Evolutionary conservation across 768 basidiomycete genomes (phyloP).

Genomic region (Leccinellum luteum): DNA sequence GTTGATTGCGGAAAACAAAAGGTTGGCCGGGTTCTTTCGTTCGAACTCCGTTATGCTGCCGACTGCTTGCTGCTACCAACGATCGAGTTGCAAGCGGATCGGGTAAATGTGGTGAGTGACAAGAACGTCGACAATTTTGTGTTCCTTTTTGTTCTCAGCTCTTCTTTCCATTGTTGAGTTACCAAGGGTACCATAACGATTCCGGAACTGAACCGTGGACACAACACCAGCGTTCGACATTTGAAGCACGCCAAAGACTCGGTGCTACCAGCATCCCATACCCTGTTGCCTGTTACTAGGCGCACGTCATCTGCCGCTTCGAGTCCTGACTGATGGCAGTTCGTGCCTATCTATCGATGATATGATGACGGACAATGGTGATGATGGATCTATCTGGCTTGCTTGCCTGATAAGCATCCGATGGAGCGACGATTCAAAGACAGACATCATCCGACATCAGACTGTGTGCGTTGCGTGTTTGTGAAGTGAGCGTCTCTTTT

Average conservation of each 20-base stretch:
- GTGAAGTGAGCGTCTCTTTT: not conserved
- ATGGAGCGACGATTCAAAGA: not conserved
- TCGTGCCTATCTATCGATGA: slow-evolving; percentile 9
- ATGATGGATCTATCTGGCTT: not conserved
- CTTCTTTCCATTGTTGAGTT: not conserved
- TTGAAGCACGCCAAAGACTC: not conserved
- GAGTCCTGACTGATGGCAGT: not conserved
- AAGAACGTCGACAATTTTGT: slow-evolving; percentile 5
- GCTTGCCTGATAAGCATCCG: slow-evolving; percentile 14
- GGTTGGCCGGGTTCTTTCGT: not conserved
- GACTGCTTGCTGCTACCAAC: not conserved
- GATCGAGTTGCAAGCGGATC: not conserved
- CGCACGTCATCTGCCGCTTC: not conserved
- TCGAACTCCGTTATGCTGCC: not conserved
- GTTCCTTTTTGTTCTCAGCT: not conserved
- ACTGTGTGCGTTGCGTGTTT: not conserved
- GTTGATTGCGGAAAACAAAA: not conserved
- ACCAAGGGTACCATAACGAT: not conserved
- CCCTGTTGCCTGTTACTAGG: not conserved
- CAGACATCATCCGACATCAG: slow-evolving; percentile 1
- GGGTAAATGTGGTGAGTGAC: not conserved
- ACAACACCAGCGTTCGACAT: not conserved
- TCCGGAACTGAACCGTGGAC: not conserved
- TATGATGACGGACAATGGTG: not conserved
- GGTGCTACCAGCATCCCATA: not conserved